Base-by-base conservation (phyloP, 2,329 filamentous ascomycete species). In the Westerdykella sp. region DNA sequence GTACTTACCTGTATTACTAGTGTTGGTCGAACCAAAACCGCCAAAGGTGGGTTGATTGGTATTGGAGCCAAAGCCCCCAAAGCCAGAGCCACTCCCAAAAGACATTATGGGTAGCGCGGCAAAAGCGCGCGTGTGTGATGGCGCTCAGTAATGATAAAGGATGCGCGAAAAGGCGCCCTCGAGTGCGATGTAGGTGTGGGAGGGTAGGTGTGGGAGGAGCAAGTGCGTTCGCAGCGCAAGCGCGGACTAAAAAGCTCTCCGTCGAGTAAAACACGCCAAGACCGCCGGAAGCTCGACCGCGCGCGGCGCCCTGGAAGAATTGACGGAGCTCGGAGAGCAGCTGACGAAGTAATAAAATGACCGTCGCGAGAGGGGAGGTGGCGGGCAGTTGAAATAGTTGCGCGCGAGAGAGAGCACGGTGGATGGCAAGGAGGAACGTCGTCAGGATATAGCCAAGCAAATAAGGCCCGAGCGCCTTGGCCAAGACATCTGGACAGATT, bases 81-180 rank as follows among this genome's bases (percentile, higher is more conserved):
- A 65, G 43, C 57, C 60, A 37, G 41, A 46, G 47, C 69, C 53
- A 54, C 66, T 83, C 36, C 79, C 79, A 54, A 85, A 85, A 44
- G 62, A 63, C 62, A 66, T 65, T 37, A 45, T 63, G 50, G 42
- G 37, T 31, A 51, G 56, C 48, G 54, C 55, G 46, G 49, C 47
- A 46, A 47, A 44, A 47, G 51, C 49, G 57, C 59, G 59, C 49
- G 51, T 54, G 25, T 22, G 21, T 41, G 15, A 18, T 15, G 3
- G 32, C n/a, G 32, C 32, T 35, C 12, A 6, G n/a, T 35, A 18
- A 11, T 18, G 32, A 35, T 35, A 11, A 14, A 14, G 50, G 48
- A 51, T 56, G 51, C 50, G 56, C 54, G 37, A 22, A 40, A 36
- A 44, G 37, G 42, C 47, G 47, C 37, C 50, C 46, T 52, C 48